A percentile compares a stretch with the other conserved stretches of the same genome.
Evolutionary conservation across 768 basidiomycete genomes (phyloP).

Genomic region (Boletus huronensis): DNA sequence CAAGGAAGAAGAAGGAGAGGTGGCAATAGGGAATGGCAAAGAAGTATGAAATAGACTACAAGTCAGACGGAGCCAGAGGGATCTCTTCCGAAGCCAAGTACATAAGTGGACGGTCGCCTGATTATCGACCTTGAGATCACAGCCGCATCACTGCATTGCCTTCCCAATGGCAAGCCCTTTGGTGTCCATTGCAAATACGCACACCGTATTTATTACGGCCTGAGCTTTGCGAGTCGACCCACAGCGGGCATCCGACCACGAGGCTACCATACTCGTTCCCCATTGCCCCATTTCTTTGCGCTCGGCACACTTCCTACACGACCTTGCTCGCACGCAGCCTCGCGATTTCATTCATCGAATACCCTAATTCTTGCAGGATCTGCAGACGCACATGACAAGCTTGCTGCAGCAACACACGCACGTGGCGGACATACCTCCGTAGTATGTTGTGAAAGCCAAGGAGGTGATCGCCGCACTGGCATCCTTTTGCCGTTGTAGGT

Average conservation of each 20-base stretch:
- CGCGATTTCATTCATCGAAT: conserved; percentile 37
- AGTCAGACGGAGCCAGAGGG: conserved; percentile 21
- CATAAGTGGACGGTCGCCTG: conserved; percentile 32
- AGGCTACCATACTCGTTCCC: neutral
- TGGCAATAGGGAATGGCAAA: conserved; percentile 4
- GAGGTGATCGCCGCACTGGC: conserved; percentile 71
- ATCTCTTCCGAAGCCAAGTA: conserved; percentile 25
- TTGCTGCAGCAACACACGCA: neutral
- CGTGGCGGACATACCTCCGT: conserved; percentile 48
- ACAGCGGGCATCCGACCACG: conserved; percentile 28
- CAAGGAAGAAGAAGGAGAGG: conserved; percentile 5
- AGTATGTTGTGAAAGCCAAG: conserved; percentile 86
- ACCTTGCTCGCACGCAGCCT: conserved; percentile 42
- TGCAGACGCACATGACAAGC: conserved; percentile 22
- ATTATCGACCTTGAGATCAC: conserved; percentile 31
- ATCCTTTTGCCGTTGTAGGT: conserved; percentile 78
- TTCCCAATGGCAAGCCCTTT: no score
- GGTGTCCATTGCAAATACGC: conserved; percentile 22
- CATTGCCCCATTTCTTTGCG: conserved; percentile 18
- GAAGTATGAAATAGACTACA: conserved; percentile 26
- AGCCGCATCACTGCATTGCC: conserved; percentile 20
- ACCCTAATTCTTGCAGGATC: conserved; percentile 43
- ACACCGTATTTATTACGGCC: conserved; percentile 18
- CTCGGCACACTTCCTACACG: conserved; percentile 31
- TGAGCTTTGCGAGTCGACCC: conserved; percentile 18